Percentiles rank a stretch among this genome's conserved stretches.
Evolutionary conservation across 805 yeast species (phyloP).

Genomic region (Lipomyces spencermartinsiae): DNA sequence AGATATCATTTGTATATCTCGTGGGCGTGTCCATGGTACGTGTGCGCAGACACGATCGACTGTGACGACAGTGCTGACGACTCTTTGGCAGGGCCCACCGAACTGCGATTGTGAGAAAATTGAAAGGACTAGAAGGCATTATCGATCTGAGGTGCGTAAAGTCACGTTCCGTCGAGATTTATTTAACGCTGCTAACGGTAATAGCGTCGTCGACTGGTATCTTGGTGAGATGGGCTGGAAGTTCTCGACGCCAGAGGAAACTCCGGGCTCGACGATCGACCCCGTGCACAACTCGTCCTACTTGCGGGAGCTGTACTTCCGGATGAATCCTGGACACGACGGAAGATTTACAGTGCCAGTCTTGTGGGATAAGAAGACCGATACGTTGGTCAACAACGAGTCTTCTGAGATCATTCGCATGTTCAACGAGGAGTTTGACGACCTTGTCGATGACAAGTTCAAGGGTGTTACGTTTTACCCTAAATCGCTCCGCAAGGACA

Average conservation of each 20-base stretch:
- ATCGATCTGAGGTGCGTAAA: conserved; percentile 46
- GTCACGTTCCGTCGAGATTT: not conserved
- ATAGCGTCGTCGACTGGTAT: conserved; percentile 89
- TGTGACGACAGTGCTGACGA: not conserved
- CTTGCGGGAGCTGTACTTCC: conserved; percentile 73
- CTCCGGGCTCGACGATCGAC: conserved; percentile 60
- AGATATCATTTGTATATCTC: conserved; percentile 91
- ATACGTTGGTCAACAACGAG: conserved; percentile 90
- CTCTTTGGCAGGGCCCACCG: conserved; percentile 67
- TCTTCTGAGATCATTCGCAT: conserved; percentile 88
- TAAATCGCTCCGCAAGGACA: conserved; percentile 54
- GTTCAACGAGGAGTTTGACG: conserved; percentile 73
- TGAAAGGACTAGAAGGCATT: conserved; percentile 71
- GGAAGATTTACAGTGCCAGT: conserved; percentile 94
- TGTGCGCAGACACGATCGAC: conserved; percentile 63
- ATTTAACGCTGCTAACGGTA: conserved; percentile 41
- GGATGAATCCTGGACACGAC: conserved; percentile 73
- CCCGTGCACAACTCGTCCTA: conserved; percentile 64
- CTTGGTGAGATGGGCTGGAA: conserved; percentile 92
- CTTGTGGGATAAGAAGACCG: conserved; percentile 83
- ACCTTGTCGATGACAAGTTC: conserved; percentile 52
- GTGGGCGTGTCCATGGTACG: conserved; percentile 93
- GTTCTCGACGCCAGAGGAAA: conserved; percentile 61
- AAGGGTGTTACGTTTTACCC: conserved; percentile 71
- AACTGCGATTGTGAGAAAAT: conserved; percentile 69